Conservation (phyloP, 148 eudicot genomes). For the Amaranthus palmeri region DNA sequence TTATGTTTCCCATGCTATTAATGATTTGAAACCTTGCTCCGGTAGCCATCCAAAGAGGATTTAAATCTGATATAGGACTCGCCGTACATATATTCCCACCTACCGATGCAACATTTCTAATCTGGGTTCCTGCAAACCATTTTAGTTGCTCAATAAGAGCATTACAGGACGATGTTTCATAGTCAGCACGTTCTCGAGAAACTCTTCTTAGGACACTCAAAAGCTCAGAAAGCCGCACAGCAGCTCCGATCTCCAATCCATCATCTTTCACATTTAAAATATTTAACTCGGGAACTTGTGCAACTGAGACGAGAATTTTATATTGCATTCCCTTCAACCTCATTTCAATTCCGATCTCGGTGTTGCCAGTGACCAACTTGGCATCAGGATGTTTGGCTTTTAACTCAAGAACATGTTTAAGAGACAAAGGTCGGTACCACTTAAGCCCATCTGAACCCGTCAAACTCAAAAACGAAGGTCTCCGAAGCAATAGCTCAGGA, state of each 20-base stretch:
- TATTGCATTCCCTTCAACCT: conserved; percentile 78
- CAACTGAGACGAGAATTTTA: conserved; percentile 65
- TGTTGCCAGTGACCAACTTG: conserved; percentile 78
- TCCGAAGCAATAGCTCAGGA: conserved; percentile 71
- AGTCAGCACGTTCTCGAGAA: conserved; percentile 42
- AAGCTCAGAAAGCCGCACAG: conserved; percentile 76
- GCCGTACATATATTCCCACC: conserved; percentile 98
- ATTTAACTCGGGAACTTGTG: conserved; percentile 78
- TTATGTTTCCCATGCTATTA: conserved; percentile 59
- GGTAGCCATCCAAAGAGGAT: conserved; percentile 97
- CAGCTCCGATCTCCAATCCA: conserved; percentile 93
- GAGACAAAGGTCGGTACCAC: conserved; percentile 75
- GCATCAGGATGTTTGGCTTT: conserved; percentile 74
- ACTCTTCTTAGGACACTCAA: conserved; percentile 39
- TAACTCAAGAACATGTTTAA: conserved; percentile 77
- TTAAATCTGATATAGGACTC: conserved; percentile 96
- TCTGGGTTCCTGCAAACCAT: conserved; percentile 99
- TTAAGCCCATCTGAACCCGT: conserved; percentile 69
- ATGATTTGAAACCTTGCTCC: conserved; percentile 75
- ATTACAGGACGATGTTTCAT: conserved; percentile 72
- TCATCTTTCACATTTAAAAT: conserved; percentile 54
- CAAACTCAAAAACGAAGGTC: conserved; percentile 47
- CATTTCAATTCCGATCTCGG: conserved; percentile 92
- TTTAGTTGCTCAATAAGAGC: conserved; percentile 80
- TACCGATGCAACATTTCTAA: conserved; percentile 92